Conservation (phyloP, 2,329 filamentous ascomycete genomes). For the Alternaria rosae region DNA sequence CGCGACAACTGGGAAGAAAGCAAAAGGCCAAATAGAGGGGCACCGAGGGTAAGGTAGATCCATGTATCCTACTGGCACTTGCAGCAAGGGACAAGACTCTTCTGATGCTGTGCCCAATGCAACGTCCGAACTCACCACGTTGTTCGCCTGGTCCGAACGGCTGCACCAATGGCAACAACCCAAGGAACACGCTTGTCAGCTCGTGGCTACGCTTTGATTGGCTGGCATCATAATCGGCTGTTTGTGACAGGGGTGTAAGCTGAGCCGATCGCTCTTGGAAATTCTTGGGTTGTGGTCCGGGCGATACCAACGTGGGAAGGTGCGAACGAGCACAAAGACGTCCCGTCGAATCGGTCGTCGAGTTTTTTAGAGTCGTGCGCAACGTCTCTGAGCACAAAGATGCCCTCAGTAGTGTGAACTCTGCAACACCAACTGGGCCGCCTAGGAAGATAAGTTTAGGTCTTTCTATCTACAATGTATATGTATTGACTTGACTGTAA, state of each 20-base stretch:
- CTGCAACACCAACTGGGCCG: not conserved
- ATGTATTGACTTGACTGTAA: constrained; percentile 5
- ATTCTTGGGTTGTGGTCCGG: constrained; percentile 1
- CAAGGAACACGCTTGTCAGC: not conserved
- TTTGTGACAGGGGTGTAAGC: not conserved
- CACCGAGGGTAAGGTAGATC: constrained; percentile 1
- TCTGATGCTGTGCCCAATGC: constrained; percentile 6
- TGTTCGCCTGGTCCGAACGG: not conserved
- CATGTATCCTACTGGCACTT: not conserved
- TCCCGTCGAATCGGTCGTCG: not conserved
- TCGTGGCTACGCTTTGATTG: constrained; percentile 3
- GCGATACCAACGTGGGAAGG: not conserved
- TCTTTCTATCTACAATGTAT: not conserved
- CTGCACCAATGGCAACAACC: not conserved
- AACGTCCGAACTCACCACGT: constrained; percentile 5
- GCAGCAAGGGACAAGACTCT: not conserved
- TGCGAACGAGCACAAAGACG: not conserved
- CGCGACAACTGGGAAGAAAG: constrained; percentile 6
- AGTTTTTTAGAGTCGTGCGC: not conserved
- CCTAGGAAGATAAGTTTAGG: not conserved
- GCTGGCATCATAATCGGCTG: constrained; percentile 3
- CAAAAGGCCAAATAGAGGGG: not conserved
- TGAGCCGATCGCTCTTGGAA: constrained; percentile 7
- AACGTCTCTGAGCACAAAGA: not conserved
- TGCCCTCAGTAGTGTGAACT: not conserved